Evolutionary conservation across 2,329 filamentous ascomycete genomes (phyloP).

Genomic region (Xylariales sp.): DNA sequence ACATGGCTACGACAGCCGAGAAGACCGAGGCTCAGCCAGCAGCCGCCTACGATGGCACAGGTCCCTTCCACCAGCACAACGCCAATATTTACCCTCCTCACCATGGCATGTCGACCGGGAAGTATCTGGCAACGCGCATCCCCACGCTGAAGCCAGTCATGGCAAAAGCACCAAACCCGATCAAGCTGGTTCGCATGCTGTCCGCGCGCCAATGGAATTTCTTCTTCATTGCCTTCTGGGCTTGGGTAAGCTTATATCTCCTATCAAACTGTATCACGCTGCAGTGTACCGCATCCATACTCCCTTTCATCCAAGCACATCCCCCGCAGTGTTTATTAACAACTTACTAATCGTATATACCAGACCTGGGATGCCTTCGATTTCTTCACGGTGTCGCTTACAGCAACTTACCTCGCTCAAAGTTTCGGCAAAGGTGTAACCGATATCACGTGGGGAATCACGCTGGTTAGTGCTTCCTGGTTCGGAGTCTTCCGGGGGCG

Average conservation of each 20-base stretch:
- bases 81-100: constrained; percentile 33
- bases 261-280: neutral
- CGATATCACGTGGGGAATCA: constrained; percentile 62
- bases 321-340: no score
- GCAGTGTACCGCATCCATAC: no score
- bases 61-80: constrained; percentile 4
- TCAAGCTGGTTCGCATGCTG: constrained; percentile 43
- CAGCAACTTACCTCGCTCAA: constrained; percentile 47
- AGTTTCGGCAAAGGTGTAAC: constrained; percentile 49
- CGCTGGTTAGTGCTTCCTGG: constrained; percentile 34
- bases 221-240: constrained; percentile 49
- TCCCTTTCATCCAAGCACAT: no score
- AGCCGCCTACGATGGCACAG: constrained; percentile 6
- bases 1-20: no score
- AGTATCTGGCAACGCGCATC: constrained; percentile 49
- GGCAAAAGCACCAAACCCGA: constrained; percentile 48
- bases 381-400: constrained; percentile 62
- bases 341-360: no score
- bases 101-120: constrained; percentile 42
- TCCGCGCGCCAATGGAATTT: constrained; percentile 49
- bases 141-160: constrained; percentile 54
- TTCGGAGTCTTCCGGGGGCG: no score
- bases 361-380: constrained; percentile 63
- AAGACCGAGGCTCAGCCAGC: no score
- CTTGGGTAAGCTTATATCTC: constrained; percentile 40